Base-by-base conservation (phyloP, 2,329 filamentous ascomycete species). In the Cladosporium sp. region DNA sequence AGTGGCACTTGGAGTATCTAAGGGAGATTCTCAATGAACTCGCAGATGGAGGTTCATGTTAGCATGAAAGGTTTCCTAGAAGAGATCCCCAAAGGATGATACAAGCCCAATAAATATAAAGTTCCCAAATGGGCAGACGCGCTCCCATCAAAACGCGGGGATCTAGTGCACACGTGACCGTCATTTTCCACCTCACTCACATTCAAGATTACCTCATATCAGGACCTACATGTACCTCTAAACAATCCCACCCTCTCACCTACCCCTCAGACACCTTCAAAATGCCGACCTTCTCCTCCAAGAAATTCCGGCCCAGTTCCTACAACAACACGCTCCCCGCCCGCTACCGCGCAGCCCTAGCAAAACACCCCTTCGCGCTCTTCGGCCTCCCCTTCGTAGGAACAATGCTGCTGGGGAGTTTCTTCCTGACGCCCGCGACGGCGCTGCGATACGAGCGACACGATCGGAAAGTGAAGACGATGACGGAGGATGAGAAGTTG, bases 371-470 rank as follows among this genome's bases (percentile, higher is more conserved):
- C 1, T 98, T 98, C 68, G 74, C 90, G 22, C 81, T 95, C 55
- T 98, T 98, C 67, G 94, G 94, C 2, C 78, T 98, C 3, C 94
- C 93, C 0, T 98, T 98, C 69, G 80, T 98, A 58, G 74, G 81
- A 50, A 84, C 95, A 52, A 95, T 98, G 64, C 82, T 98, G 20
- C 88, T 85, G 1, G 92, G 90, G 0, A 95, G 88, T 3, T 98
- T 98, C 69, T 86, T 95, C 61, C 79, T 98, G 42, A 97, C 93
- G 0, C 93, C 92, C 1, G 93, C 92, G 4, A 92, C 94, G 18
- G 93, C 94, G 12, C 76, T 98, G 42, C 82, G 94, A 52, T 98
- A 97, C 71, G 93, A 98, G 72, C 83, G 87, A 55, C 84, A 96
- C 64, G 93, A 98, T 67, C 82, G 89, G 55, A 92, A 88, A 72